Base-by-base conservation (phyloP, 2,329 filamentous ascomycete species). In the Colletotrichum shisoi region DNA sequence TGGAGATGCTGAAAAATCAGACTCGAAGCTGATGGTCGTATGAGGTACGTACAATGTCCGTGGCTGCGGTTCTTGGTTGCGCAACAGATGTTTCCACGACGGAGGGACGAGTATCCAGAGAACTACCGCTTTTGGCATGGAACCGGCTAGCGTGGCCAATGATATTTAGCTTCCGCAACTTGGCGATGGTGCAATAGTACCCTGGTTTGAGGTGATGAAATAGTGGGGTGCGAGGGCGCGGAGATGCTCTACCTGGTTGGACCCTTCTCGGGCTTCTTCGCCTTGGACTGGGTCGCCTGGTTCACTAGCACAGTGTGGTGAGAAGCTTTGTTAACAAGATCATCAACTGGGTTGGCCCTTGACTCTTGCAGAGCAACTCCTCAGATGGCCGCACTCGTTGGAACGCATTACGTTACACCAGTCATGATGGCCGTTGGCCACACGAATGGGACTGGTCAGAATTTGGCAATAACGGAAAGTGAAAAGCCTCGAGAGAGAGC, bases 161-260 rank as follows among this genome's bases (percentile, higher is more conserved):
- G 52, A 21, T 7, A 9, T 61, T 68, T 39, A 69, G 68, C 68
- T 69, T 68, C 61, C 34, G 64, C 60, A 68, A 68, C 59, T 52
- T 53, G 42, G 57, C 64, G 68, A 69, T 69, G 67, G 67, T 68
- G 67, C 67, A 68, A 69, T 69, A 62, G 42, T 31, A 68, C 44
- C 67, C 64, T 63, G 49, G 64, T 58, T 68, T 69, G 68, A 69
- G 57, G 68, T 59, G 58, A 69, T 69, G 49, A 40, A 21, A 40
- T 24, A 64, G 64, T 67, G 64, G 64, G 19, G 61, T 4, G 15
- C 8, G 42, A 21, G 42, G 59, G 42, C 51, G 48, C 64, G 34
- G 48, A 64, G 61, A 64, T 67, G 61, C 61, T 63, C 64, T 58
- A 58, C 39, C 46, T 63, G 64, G 34, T 67, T 67, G 60, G 64